Base-by-base conservation (phyloP, 2,329 filamentous ascomycete genomes). In the Penicillium concentricum region DNA sequence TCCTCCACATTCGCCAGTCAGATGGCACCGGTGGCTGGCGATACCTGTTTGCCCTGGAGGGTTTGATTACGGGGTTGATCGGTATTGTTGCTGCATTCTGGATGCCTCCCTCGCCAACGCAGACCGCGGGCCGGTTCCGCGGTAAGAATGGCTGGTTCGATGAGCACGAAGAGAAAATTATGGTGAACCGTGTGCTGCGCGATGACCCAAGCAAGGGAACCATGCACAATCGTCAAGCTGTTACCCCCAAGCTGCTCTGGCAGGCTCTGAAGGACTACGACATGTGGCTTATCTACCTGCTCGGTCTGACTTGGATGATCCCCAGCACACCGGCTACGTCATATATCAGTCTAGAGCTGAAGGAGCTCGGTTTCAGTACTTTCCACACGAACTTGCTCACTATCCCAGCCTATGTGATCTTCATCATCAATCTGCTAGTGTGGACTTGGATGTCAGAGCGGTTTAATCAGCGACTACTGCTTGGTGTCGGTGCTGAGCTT, bases 131-230 rank as follows among this genome's bases (percentile, higher is more conserved):
- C 20, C 72, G 79, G 43, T 81, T 90, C 59, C 84, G 83, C 44
- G 82, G 84, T 2, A 84, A 84, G 41, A 62, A 81, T 20, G 87
- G 87, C 5, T 88, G 87, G 87, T 88, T 88, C 69, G 83, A 76
- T 2, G 87, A 88, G 66, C 78, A 78, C 2, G 85, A 90, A 67
- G 87, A 90, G 65, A 82, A 84, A 55, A 89, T 90, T 65, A 85
- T 90, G 81, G 81, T 87, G 18, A 90, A 89, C 66, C 81, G 82
- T 24, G 77, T 87, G 24, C 71, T 84, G 12, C 76, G 81, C 9
- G 81, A 84, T 51, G 81, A 84, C 45, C 81, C 81, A 0, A 79
- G 77, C 45, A 85, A 85, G 61, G 82, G 82, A n/a, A 79, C 79
- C 58, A 85, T 86, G 83, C 82, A 85, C 69, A 86, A 86, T 60